A percentile compares a stretch with the other conserved stretches of the same genome.
These are phyloP conservation scores for Lachnellula subtilissima DNA, from an alignment of 2,329 filamentous ascomycete species.

Conservation along the genomic window DNA sequence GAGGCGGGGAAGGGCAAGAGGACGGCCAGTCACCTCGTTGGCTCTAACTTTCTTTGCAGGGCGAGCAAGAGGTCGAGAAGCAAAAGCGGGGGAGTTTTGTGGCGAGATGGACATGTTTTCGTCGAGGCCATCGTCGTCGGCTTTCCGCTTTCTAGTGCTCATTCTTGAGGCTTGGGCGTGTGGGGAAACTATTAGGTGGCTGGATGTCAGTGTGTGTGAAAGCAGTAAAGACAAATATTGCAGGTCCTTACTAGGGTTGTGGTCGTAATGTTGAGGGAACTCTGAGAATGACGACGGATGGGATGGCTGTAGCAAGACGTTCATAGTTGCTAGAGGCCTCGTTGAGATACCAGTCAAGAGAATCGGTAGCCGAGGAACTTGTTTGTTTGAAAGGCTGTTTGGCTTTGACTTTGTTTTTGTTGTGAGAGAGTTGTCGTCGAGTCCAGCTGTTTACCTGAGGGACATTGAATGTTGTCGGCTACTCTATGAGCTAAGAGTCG, in stretches of 20 bases:
- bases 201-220: constrained; percentile 12
- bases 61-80: constrained; percentile 62
- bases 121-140: constrained; percentile 66
- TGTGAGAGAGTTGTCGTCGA: not conserved
- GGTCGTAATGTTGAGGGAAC: constrained; percentile 51
- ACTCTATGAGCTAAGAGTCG: no score
- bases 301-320: constrained; percentile 52
- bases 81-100: constrained; percentile 70
- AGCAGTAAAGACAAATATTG: not conserved
- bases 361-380: not conserved
- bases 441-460: not conserved
- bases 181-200: constrained; percentile 39
- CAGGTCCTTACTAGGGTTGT: constrained; percentile 27
- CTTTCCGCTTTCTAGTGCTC: constrained; percentile 74
- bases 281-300: constrained; percentile 56
- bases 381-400: not conserved
- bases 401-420: not conserved
- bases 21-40: constrained; percentile 63
- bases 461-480: not conserved
- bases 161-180: constrained; percentile 42
- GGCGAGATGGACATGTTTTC: constrained; percentile 93
- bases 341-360: not conserved
- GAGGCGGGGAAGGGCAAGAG: constrained; percentile 67
- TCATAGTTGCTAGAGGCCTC: constrained; percentile 44
- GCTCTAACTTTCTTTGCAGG: constrained; percentile 59